Percentiles rank a stretch among this genome's conserved stretches.
Evolutionary conservation across 2,329 filamentous ascomycete genomes (phyloP).

Genomic region (Geosmithia morbida): DNA sequence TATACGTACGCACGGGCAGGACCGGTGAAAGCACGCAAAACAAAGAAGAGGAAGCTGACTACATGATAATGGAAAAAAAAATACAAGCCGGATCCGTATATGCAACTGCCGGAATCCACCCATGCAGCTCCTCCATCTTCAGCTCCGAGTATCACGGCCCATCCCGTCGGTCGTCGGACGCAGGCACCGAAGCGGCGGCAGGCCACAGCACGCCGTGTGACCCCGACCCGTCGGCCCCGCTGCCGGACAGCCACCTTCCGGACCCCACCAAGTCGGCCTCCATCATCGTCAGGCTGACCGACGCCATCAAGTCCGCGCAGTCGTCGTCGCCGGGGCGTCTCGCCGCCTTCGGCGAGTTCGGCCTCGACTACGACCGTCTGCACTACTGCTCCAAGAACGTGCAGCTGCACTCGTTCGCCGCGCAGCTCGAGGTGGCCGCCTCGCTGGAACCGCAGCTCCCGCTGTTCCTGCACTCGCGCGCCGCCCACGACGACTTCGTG

Average conservation of each 20-base stretch:
- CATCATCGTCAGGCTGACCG: slow-evolving; percentile 45
- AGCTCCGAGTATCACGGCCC: slow-evolving; percentile 25
- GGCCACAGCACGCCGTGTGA: slow-evolving; percentile 36
- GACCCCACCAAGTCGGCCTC: slow-evolving; percentile 26
- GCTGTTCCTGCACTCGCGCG: slow-evolving; percentile 83
- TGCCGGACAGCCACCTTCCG: slow-evolving; percentile 30
- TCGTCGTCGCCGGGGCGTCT: slow-evolving; percentile 23
- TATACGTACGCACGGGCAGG: not conserved
- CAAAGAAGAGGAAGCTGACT: not conserved
- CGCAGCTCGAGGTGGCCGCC: slow-evolving; percentile 67
- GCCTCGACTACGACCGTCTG: slow-evolving; percentile 88
- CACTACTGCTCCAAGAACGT: slow-evolving; percentile 65
- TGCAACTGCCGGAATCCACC: slow-evolving; percentile 86
- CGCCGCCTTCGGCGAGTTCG: slow-evolving; percentile 86
- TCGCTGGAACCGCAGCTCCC: slow-evolving; percentile 59
- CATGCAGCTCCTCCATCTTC: slow-evolving; percentile 74
- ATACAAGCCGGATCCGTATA: slow-evolving; percentile 62
- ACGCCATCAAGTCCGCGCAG: slow-evolving; percentile 31
- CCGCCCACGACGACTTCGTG: slow-evolving; percentile 77
- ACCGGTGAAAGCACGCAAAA: no score
- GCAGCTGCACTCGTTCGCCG: slow-evolving; percentile 74
- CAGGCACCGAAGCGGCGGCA: not conserved
- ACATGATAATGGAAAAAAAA: not conserved
- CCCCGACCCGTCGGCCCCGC: slow-evolving; percentile 30
- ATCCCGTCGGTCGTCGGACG: not conserved